These are phyloP conservation scores for Clausena lansium DNA, from an alignment of 345 rosid genomes.

Conservation along the genomic window DNA sequence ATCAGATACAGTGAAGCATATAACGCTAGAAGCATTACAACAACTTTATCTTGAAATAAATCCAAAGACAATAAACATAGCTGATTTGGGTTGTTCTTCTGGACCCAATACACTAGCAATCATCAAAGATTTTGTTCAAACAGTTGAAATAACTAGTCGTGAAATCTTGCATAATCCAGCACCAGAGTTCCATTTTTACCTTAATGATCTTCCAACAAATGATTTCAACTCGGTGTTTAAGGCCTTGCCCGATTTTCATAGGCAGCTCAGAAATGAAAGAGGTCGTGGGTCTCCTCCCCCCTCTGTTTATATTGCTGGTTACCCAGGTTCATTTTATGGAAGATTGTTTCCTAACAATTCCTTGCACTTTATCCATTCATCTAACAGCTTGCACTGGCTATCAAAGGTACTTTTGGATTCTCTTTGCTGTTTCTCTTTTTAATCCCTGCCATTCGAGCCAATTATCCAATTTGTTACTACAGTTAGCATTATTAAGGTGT, in stretches of 20 bases:
- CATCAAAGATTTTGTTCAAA: constrained; percentile 38
- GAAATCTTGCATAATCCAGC: constrained; percentile 13
- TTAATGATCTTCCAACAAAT: constrained; percentile 58
- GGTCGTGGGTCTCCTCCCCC: constrained; percentile 9
- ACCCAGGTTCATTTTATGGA: constrained; percentile 86
- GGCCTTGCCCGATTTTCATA: constrained; percentile 43
- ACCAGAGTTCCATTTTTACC: constrained; percentile 39
- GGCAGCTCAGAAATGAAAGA: constrained; percentile 30
- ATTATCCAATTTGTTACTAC: no score
- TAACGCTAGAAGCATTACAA: constrained; percentile 32
- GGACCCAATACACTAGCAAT: constrained; percentile 49
- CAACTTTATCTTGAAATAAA: constrained; percentile 26
- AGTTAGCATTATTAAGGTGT: no score
- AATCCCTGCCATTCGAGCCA: no score
- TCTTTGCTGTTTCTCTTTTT: neutral
- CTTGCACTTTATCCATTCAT: constrained; percentile 71
- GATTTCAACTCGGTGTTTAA: constrained; percentile 57
- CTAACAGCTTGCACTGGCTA: constrained; percentile 88
- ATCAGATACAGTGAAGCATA: constrained; percentile 48
- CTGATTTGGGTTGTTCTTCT: constrained; percentile 60
- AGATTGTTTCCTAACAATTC: constrained; percentile 64
- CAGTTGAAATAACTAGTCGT: constrained; percentile 32
- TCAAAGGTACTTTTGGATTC: constrained; percentile 51
- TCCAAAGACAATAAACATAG: constrained; percentile 43
- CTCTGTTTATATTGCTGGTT: constrained; percentile 37